Evolutionary conservation across 1,284 basidiomycete genomes (phyloP).

Genomic region (Megacollybia platyphylla): DNA sequence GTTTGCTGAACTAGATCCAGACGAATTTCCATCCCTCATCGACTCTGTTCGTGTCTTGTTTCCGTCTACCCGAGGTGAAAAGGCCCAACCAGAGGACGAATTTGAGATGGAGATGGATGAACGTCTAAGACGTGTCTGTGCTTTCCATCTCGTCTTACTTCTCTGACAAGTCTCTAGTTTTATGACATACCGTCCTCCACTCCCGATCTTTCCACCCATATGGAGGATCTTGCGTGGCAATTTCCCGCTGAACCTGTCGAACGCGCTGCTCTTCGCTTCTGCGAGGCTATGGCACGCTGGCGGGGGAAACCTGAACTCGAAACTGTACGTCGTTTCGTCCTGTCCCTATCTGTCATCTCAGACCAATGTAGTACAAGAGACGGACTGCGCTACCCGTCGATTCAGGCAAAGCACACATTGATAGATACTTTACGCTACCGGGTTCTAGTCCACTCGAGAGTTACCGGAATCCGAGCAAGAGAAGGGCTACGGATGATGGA

Average conservation of each 20-base stretch:
- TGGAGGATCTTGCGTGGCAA: slow-evolving; percentile 68
- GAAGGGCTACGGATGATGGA: too few relatives aligned
- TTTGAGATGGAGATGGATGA: slow-evolving; percentile 54
- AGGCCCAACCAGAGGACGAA: slow-evolving; percentile 26
- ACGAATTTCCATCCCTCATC: slow-evolving; percentile 55
- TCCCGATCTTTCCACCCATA: slow-evolving; percentile 63
- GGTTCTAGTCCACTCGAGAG: not conserved
- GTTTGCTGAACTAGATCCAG: slow-evolving; percentile 46
- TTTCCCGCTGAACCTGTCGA: slow-evolving; percentile 75
- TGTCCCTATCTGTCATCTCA: slow-evolving; percentile 11
- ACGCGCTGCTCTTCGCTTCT: slow-evolving; percentile 61
- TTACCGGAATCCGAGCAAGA: too few relatives aligned
- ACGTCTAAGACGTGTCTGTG: slow-evolving; percentile 48
- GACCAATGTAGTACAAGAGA: slow-evolving; percentile 38
- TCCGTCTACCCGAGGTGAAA: slow-evolving; percentile 27
- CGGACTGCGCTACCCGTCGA: slow-evolving; percentile 15
- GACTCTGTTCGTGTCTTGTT: slow-evolving; percentile 62
- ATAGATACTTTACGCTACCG: slow-evolving; percentile 20
- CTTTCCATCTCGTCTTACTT: slow-evolving; percentile 5
- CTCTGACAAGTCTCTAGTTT: slow-evolving; percentile 33
- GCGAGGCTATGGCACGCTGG: slow-evolving; percentile 69
- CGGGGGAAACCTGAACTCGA: slow-evolving; percentile 72
- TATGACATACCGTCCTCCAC: slow-evolving; percentile 57
- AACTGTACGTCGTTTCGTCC: slow-evolving; percentile 31
- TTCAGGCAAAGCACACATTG: slow-evolving; percentile 25